Conservation (phyloP, 2,329 filamentous ascomycete species). For the Stemphylium beticola region DNA sequence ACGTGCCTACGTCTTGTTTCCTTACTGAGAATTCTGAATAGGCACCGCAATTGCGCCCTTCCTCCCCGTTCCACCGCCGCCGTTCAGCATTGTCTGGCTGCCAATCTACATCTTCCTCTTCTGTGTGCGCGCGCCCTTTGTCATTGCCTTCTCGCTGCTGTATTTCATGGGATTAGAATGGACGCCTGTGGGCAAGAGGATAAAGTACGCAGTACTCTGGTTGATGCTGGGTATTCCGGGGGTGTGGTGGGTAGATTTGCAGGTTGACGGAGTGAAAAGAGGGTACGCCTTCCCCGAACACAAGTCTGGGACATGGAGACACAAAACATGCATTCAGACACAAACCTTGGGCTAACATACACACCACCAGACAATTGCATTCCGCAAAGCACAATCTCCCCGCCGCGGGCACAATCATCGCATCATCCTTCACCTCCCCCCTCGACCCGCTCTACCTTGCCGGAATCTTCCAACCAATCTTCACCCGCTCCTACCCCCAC, state of each 20-base stretch:
- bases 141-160: conserved; percentile 68
- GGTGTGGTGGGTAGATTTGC: conserved; percentile 98
- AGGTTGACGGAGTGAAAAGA: conserved; percentile 94
- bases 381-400: conserved; percentile 68
- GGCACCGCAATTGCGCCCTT: conserved; percentile 97
- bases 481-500: conserved; percentile 82
- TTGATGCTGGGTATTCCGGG: conserved; percentile 84
- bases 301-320: neutral
- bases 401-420: conserved; percentile 79
- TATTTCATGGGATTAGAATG: conserved; percentile 86
- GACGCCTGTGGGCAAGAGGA: conserved; percentile 71
- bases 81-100: conserved; percentile 65
- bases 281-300: conserved; percentile 61
- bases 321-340: neutral
- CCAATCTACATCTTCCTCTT: conserved; percentile 76
- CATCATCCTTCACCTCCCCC: conserved; percentile 88
- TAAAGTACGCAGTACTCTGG: conserved; percentile 88
- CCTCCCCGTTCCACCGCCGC: conserved; percentile 75
- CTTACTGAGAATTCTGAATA: conserved; percentile 49
- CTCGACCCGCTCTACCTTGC: conserved; percentile 93
- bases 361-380: conserved; percentile 20
- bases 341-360: conserved; percentile 6
- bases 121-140: conserved; percentile 77
- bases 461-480: conserved; percentile 94
- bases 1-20: neutral